Percentiles rank a stretch among this genome's conserved stretches.
Evolutionary conservation across 2,329 filamentous ascomycete species (phyloP).

Genomic region (Verticillium nubilum): DNA sequence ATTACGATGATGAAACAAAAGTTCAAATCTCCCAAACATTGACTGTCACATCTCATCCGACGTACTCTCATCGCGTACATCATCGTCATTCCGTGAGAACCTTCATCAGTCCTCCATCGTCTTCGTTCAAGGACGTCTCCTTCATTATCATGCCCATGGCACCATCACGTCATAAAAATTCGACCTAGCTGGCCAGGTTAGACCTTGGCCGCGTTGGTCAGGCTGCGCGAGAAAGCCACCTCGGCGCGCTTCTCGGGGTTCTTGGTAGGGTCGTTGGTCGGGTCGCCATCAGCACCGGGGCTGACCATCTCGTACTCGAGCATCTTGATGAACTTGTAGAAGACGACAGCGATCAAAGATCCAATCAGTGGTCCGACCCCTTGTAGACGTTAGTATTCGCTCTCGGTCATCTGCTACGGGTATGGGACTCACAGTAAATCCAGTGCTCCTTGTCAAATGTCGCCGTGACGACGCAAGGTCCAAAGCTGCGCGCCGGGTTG

Average conservation of each 20-base stretch:
- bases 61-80: too few species aligned
- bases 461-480: conserved; percentile 36
- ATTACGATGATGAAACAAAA: neutral
- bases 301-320: conserved; percentile 39
- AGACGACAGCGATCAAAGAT: conserved; percentile 26
- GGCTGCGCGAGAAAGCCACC: conserved; percentile 8
- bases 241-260: conserved; percentile 33
- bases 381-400: conserved; percentile 6
- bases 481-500: conserved; percentile 41
- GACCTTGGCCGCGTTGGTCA: neutral
- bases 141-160: conserved; percentile 4
- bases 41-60: too few species aligned
- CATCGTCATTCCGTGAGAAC: too few species aligned
- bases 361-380: conserved; percentile 28
- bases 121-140: neutral
- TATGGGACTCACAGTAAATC: conserved; percentile 35
- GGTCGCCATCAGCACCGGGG: conserved; percentile 38
- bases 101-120: too few species aligned
- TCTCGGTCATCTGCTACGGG: conserved; percentile 8
- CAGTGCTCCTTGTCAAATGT: conserved; percentile 38
- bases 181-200: neutral
- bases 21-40: neutral
- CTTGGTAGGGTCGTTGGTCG: conserved; percentile 35
- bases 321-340: conserved; percentile 34
- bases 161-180: neutral